phyloP scores from a whole-genome alignment of 2,329 filamentous ascomycete species.

The Talaromyces sp. region DNA sequence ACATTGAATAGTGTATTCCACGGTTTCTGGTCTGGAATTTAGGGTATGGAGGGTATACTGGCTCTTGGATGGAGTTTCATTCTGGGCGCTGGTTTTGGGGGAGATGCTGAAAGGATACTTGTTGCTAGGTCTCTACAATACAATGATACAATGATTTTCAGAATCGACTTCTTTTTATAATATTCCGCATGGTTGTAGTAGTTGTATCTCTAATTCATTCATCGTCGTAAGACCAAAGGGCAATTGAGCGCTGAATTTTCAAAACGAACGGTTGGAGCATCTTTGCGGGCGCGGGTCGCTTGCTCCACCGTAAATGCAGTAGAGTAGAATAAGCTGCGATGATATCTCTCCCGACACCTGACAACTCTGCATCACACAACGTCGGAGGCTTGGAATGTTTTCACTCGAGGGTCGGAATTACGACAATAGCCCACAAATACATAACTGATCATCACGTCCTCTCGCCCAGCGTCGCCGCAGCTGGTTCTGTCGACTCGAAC shows the following conservation, averaged over 20 bases:
- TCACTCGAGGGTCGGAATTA: background rate
- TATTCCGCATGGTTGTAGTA: background rate
- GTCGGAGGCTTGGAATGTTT: background rate
- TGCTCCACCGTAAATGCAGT: conserved; percentile 25
- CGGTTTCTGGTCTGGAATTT: too few relatives aligned
- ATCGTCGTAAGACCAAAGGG: too few relatives aligned
- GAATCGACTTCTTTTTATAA: background rate
- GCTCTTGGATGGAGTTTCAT: too few relatives aligned
- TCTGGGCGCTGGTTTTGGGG: background rate
- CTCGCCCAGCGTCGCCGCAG: background rate
- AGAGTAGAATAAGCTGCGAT: background rate
- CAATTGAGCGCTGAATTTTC: too few relatives aligned
- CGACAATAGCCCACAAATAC: too few relatives aligned
- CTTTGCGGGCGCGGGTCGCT: conserved; percentile 19
- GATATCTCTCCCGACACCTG: conserved; percentile 4
- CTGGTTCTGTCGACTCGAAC: background rate
- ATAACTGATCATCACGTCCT: background rate
- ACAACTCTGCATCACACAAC: background rate
- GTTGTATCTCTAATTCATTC: background rate
- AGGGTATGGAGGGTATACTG: too few relatives aligned
- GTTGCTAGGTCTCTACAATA: background rate
- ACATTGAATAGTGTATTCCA: background rate
- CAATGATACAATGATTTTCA: background rate
- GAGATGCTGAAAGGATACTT: background rate
- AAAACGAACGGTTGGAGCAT: background rate